phyloP scores from a whole-genome alignment of 768 basidiomycete species.

The Sporobolomyces phaffii region DNA sequence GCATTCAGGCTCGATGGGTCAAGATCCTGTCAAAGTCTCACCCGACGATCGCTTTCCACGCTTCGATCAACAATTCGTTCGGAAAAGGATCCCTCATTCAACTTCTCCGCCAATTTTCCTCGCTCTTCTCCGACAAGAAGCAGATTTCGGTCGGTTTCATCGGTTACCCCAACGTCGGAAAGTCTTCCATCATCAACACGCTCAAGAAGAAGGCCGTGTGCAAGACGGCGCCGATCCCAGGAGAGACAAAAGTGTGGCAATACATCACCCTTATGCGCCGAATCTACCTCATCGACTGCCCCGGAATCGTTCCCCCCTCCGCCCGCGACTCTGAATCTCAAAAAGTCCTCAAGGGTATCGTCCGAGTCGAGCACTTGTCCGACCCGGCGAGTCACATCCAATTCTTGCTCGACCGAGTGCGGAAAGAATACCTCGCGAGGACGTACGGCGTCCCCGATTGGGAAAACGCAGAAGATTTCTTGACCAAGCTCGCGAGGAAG shows the following conservation, averaged over 20 bases:
- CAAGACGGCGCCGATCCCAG: slow-evolving; percentile 89
- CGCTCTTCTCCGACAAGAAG: slow-evolving; percentile 96
- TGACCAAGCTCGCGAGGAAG: slow-evolving; percentile 79
- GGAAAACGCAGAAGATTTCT: slow-evolving; percentile 65
- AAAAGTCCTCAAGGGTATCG: slow-evolving; percentile 91
- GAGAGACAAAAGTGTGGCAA: slow-evolving; percentile 99
- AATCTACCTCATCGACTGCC: slow-evolving; percentile 99
- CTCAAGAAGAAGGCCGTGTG: slow-evolving; percentile 97
- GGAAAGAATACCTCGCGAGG: slow-evolving; percentile 77
- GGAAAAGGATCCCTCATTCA: slow-evolving; percentile 98
- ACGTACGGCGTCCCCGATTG: slow-evolving; percentile 66
- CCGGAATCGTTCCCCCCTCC: slow-evolving; percentile 92
- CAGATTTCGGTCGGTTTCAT: slow-evolving; percentile 97
- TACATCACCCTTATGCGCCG: slow-evolving; percentile 93
- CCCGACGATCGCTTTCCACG: slow-evolving; percentile 96
- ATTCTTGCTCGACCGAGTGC: slow-evolving; percentile 78
- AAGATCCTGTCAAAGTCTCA: slow-evolving; percentile 89
- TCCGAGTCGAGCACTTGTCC: slow-evolving; percentile 88
- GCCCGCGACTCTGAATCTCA: slow-evolving; percentile 81
- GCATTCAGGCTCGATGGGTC: slow-evolving; percentile 77
- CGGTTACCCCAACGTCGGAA: slow-evolving; percentile 97
- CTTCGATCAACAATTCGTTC: slow-evolving; percentile 97
- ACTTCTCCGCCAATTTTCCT: slow-evolving; percentile 89
- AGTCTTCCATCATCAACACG: slow-evolving; percentile 95
- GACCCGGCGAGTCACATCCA: slow-evolving; percentile 90